Conservation (phyloP, 108 stramenopile genomes). For the Pseudonitzschia pungens region DNA sequence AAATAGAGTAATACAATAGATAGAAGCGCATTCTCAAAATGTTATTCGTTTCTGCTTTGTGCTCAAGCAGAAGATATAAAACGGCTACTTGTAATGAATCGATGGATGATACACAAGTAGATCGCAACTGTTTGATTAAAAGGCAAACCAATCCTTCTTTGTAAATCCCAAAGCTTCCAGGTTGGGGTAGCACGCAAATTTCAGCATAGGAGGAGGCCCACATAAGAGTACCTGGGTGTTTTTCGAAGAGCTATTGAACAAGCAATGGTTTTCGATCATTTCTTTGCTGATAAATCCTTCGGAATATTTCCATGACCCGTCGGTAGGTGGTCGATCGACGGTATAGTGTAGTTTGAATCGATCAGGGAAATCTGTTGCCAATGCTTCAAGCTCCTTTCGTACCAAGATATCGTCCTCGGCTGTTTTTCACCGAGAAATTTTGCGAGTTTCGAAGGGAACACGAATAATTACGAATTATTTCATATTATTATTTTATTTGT, state of each 20-base stretch:
- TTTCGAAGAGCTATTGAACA: conserved; percentile 40
- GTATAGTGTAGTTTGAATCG: conserved; percentile 92
- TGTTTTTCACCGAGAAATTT: background rate
- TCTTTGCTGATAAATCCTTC: conserved; percentile 92
- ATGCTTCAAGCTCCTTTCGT: conserved; percentile 82
- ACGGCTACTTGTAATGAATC: no score
- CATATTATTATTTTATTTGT: no score
- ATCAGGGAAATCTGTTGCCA: conserved; percentile 61
- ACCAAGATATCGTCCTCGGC: conserved; percentile 96
- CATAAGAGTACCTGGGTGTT: conserved; percentile 92
- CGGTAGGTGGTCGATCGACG: conserved; percentile 60
- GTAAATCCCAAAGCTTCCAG: conserved; percentile 89
- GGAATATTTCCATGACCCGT: conserved; percentile 70
- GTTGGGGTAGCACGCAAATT: conserved; percentile 93
- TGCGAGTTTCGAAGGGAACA: background rate
- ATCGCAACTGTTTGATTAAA: conserved; percentile 52
- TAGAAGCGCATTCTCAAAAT: background rate
- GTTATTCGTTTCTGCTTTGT: background rate
- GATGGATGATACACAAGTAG: no score
- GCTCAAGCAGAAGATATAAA: no score
- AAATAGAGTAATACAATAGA: conserved; percentile 5
- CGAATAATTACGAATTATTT: background rate
- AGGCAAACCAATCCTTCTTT: conserved; percentile 79
- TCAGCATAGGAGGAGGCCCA: conserved; percentile 99
- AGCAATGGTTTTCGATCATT: conserved; percentile 85